Evolutionary conservation across 345 rosid genomes (phyloP).

Genomic region (Salix exigua): DNA sequence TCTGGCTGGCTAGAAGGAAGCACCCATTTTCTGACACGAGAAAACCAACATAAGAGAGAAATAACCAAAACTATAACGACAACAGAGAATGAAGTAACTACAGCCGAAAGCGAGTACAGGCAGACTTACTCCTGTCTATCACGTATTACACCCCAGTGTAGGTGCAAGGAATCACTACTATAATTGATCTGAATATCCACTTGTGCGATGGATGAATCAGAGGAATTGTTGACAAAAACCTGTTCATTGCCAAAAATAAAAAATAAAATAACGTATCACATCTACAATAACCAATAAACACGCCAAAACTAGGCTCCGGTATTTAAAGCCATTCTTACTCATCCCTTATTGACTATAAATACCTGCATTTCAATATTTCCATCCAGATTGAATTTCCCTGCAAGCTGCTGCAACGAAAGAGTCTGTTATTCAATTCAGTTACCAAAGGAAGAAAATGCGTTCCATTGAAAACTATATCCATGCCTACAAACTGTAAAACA

Average conservation of each 20-base stretch:
- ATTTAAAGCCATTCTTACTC: conserved; percentile 8
- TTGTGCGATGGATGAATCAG: conserved; percentile 34
- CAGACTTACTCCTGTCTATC: conserved; percentile 65
- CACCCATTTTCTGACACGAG: conserved; percentile 64
- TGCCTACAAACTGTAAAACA: neutral
- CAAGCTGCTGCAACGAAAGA: conserved; percentile 47
- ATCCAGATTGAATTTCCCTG: conserved; percentile 69
- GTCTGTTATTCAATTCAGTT: neutral
- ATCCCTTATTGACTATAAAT: neutral
- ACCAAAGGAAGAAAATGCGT: no score
- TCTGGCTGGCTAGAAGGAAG: conserved; percentile 77
- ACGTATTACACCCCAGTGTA: conserved; percentile 86
- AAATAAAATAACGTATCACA: neutral
- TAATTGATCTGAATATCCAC: conserved; percentile 57
- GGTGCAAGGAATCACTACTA: conserved; percentile 60
- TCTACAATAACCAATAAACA: conserved; percentile 4
- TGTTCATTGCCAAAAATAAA: conserved; percentile 32
- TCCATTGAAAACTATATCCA: no score
- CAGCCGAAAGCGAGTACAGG: conserved; percentile 9
- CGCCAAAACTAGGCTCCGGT: conserved; percentile 1
- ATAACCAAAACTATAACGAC: neutral
- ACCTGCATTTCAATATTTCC: conserved; percentile 87
- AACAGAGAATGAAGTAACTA: neutral
- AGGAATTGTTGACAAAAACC: conserved; percentile 57
- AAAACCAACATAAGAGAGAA: conserved; percentile 16